A percentile compares a stretch with the other conserved stretches of the same genome.
phyloP scores from a whole-genome alignment of 306 rosid genomes.

The Vachellia collinsii region DNA sequence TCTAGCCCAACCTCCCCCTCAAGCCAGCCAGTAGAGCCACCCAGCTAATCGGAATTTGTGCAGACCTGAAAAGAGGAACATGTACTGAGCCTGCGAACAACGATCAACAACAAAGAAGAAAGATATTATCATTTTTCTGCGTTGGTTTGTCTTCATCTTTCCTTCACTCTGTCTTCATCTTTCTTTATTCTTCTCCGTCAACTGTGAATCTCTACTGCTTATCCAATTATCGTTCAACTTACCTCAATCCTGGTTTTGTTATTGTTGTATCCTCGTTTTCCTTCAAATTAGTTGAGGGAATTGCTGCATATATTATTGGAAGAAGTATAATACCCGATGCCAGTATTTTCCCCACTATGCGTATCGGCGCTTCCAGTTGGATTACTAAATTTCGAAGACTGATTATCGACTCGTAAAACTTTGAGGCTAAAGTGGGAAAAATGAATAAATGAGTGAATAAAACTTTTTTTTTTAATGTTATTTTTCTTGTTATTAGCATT shows the following conservation, averaged over 20 bases:
- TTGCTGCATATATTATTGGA: neutral
- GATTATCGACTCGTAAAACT: neutral
- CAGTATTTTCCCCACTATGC: neutral
- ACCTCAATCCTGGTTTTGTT: neutral
- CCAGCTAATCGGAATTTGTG: neutral
- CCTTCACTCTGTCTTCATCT: neutral
- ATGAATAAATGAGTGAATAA: neutral
- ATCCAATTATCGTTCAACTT: neutral
- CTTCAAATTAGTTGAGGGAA: neutral
- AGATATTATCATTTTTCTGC: neutral
- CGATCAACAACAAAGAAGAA: neutral
- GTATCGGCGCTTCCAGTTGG: neutral
- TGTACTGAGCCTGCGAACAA: neutral
- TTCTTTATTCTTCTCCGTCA: neutral
- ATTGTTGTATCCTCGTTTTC: neutral
- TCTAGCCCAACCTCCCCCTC: neutral
- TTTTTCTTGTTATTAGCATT: conserved; percentile 47
- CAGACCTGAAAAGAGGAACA: too few species aligned
- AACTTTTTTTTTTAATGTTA: neutral
- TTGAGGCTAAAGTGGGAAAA: neutral
- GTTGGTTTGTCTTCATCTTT: neutral
- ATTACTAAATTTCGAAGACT: conserved; percentile 8
- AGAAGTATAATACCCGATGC: neutral
- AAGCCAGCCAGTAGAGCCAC: neutral
- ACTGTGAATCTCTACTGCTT: neutral